Percentiles rank a stretch among this genome's conserved stretches.
Conservation (phyloP, 345 rosid genomes). For the Lepidium africanum region DNA sequence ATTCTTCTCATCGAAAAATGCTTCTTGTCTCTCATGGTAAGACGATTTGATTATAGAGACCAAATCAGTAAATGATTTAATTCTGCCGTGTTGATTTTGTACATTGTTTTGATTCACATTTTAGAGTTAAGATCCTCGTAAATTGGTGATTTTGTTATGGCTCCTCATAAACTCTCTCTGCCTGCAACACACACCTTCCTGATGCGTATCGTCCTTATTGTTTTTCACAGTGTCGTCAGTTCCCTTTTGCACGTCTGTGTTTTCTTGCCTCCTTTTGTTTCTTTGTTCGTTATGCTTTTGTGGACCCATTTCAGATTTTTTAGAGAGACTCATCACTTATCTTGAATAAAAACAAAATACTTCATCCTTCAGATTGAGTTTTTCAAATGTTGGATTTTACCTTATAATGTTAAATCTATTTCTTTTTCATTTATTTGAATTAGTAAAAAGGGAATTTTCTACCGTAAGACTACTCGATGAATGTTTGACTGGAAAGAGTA, state of each 20-base stretch:
- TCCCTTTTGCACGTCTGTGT: conserved; percentile 32
- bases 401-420: not conserved
- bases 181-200: conserved; percentile 12
- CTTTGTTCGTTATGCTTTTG: conserved; percentile 19
- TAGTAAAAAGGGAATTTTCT: not conserved
- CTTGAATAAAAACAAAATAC: not conserved
- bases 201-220: conserved; percentile 24
- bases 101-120: conserved; percentile 2
- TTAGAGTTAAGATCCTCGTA: conserved; percentile 10
- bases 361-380: not conserved
- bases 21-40: conserved; percentile 36
- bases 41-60: not conserved
- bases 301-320: conserved; percentile 5
- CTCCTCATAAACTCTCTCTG: not conserved
- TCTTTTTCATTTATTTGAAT: not conserved
- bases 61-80: conserved; percentile 2
- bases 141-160: not conserved
- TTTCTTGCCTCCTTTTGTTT: conserved; percentile 27
- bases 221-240: conserved; percentile 28
- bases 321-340: not conserved
- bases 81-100: not conserved
- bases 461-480: not conserved
- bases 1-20: conserved; percentile 43
- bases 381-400: not conserved
- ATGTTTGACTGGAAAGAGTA: not conserved